Percentiles rank a stretch among this genome's conserved stretches.
phyloP scores from a whole-genome alignment of 495 filamentous ascomycete genomes.

The Penicillium roqueforti region DNA sequence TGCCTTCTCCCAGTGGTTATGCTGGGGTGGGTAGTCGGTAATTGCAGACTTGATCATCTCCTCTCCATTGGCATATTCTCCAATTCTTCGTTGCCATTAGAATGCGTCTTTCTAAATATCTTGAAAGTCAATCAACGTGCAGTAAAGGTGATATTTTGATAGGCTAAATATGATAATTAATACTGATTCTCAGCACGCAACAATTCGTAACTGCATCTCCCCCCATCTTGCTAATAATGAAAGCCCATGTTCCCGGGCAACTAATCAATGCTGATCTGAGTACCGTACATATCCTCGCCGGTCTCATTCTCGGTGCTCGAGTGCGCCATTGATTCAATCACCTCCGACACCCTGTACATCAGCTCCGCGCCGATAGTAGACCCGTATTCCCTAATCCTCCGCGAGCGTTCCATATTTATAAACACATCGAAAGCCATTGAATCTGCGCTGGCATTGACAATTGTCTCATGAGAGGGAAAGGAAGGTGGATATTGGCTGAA shows the following conservation, averaged over 20 bases:
- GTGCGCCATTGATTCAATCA: background rate
- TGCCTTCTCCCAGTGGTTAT: conserved; percentile 8
- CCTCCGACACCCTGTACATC: background rate
- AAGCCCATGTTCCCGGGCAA: background rate
- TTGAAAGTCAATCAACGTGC: background rate
- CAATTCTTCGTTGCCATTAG: background rate
- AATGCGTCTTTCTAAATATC: background rate
- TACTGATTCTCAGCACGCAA: background rate
- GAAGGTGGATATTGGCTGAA: background rate
- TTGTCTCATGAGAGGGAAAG: background rate
- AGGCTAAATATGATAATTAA: background rate
- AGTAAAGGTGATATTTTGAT: background rate
- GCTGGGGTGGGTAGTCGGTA: conserved; percentile 25
- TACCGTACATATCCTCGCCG: background rate
- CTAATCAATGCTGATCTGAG: background rate
- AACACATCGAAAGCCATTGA: background rate
- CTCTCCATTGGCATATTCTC: conserved; percentile 34
- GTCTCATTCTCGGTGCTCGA: background rate
- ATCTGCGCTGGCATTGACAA: background rate
- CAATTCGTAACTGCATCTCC: background rate
- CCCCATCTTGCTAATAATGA: background rate
- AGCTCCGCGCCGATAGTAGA: background rate
- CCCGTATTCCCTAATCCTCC: background rate
- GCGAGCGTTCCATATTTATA: background rate
- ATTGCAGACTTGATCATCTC: conserved; percentile 36